These are phyloP conservation scores for Fusarium floridanum DNA, from an alignment of 2,329 filamentous ascomycete genomes.

Conservation along the genomic window DNA sequence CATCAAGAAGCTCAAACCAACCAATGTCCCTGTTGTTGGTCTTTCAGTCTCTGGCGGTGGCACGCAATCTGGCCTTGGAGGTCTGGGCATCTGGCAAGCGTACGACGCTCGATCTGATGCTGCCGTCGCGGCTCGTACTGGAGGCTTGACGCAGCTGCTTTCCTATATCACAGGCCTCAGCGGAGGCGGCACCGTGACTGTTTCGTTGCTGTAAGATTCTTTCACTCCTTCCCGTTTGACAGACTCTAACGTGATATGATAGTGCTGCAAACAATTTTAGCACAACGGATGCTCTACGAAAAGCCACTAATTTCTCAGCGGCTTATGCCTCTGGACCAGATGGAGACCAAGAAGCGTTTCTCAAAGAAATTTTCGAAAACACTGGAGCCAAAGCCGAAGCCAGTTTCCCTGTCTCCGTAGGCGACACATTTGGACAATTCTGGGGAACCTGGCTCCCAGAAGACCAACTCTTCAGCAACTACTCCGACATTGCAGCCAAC, in stretches of 20 bases:
- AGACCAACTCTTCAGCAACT: conserved; percentile 33
- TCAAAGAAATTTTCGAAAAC: conserved; percentile 39
- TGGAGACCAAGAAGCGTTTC: conserved; percentile 28
- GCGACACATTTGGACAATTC: conserved; percentile 47
- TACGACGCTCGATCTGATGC: conserved; percentile 43
- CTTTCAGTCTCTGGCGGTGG: conserved; percentile 47
- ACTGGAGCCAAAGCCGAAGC: conserved; percentile 40
- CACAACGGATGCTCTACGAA: conserved; percentile 30
- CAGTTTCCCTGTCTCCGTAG: conserved; percentile 43
- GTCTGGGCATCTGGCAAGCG: conserved; percentile 46
- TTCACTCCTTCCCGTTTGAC: accelerated
- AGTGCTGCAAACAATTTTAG: conserved; percentile 47
- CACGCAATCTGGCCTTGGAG: conserved; percentile 47
- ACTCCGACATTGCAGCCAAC: conserved; percentile 38
- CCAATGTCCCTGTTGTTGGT: conserved; percentile 38
- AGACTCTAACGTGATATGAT: too few relatives aligned
- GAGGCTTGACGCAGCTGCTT: conserved; percentile 43
- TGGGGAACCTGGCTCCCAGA: conserved; percentile 44
- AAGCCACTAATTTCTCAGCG: conserved; percentile 40
- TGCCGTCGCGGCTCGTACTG: conserved; percentile 35
- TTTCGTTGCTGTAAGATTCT: conserved; percentile 37
- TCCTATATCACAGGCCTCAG: conserved; percentile 46
- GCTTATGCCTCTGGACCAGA: conserved; percentile 33
- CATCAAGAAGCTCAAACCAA: conserved; percentile 36
- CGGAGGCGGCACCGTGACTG: conserved; percentile 46